Conservation (phyloP, 225 moss, liverwort and hornwort species). For the Thuidium tamariscinum region DNA sequence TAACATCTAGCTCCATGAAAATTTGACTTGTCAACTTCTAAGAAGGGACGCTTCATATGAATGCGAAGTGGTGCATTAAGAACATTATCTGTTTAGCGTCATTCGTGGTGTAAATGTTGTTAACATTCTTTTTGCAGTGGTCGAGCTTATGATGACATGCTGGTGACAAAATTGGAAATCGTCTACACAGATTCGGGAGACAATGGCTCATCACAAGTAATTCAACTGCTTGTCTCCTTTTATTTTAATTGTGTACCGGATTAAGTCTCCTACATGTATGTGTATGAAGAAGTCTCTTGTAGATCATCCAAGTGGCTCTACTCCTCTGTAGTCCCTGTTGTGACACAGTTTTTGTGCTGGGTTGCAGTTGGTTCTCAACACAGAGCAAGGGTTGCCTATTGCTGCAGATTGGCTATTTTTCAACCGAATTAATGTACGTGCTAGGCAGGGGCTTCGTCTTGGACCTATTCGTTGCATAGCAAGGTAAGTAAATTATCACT, state of each 20-base stretch:
- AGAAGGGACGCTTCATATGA: background rate
- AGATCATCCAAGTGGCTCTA: background rate
- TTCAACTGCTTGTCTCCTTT: background rate
- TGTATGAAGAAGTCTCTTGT: background rate
- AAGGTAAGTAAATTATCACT: constrained; percentile 43
- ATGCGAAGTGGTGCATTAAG: background rate
- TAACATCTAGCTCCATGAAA: background rate
- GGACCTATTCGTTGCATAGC: constrained; percentile 87
- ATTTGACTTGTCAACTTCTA: background rate
- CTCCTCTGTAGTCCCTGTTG: background rate
- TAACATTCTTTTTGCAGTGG: constrained; percentile 48
- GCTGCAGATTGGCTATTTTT: constrained; percentile 95
- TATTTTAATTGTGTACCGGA: background rate
- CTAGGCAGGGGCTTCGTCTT: constrained; percentile 91
- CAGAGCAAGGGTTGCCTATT: constrained; percentile 94
- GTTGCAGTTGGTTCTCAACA: constrained; percentile 88
- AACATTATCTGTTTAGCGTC: background rate
- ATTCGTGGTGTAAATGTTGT: background rate
- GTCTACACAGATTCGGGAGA: constrained; percentile 96
- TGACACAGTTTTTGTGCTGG: background rate
- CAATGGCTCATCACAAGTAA: constrained; percentile 95
- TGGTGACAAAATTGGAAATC: constrained; percentile 91
- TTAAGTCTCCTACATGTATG: background rate
- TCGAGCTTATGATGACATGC: constrained; percentile 92
- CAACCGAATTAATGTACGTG: constrained; percentile 94